Percentiles rank a stretch among this genome's conserved stretches.
Conservation (phyloP, 345 rosid genomes). For the Salix arbutifolia region DNA sequence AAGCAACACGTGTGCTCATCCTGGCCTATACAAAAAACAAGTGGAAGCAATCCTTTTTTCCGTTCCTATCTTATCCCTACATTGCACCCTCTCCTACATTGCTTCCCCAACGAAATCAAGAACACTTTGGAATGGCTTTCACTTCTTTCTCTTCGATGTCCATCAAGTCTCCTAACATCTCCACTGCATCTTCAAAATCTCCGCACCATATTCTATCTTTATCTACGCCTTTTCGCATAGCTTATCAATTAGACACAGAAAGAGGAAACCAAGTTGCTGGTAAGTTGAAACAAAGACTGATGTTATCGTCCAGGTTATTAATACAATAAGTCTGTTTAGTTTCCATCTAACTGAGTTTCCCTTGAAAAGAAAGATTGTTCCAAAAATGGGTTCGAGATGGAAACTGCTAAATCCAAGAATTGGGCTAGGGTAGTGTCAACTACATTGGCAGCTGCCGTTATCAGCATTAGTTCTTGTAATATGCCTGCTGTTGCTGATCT, state of each 20-base stretch:
- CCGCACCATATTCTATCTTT: neutral
- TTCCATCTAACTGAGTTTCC: slow-evolving; percentile 19
- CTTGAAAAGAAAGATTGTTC: slow-evolving; percentile 52
- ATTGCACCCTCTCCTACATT: neutral
- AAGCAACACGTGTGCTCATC: slow-evolving; percentile 7
- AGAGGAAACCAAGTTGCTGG: slow-evolving; percentile 15
- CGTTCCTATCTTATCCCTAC: neutral
- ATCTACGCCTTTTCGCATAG: slow-evolving; percentile 27
- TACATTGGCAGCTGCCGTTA: slow-evolving; percentile 56
- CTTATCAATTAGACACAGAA: slow-evolving; percentile 22
- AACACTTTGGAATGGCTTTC: slow-evolving; percentile 30
- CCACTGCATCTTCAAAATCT: slow-evolving; percentile 13
- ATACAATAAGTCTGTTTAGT: neutral
- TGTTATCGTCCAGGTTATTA: neutral
- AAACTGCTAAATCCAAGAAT: slow-evolving; percentile 26
- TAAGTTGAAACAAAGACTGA: slow-evolving; percentile 15
- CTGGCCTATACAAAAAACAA: slow-evolving; percentile 1
- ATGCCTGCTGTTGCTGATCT: slow-evolving; percentile 75
- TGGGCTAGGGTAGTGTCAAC: slow-evolving; percentile 62
- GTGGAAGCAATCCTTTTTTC: neutral
- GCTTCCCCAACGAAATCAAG: neutral
- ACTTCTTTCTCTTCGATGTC: slow-evolving; percentile 30
- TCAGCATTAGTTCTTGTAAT: slow-evolving; percentile 41
- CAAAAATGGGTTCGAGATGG: slow-evolving; percentile 15
- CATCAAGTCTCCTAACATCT: slow-evolving; percentile 21